Conservation (phyloP, 371 early-diverging fungal genomes). For the Rhizopus delemar region DNA sequence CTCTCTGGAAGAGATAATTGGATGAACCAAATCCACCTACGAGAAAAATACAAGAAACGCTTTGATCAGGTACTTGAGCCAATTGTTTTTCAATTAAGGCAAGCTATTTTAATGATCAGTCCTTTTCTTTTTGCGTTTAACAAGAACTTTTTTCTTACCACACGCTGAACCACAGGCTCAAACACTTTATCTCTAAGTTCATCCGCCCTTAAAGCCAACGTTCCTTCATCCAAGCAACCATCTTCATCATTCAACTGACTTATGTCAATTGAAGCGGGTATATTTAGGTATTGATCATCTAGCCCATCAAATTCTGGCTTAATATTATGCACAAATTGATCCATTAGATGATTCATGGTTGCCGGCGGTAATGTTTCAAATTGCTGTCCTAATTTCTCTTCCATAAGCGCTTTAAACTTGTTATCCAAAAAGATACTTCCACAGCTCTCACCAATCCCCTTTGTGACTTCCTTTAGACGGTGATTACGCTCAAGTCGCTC, state of each 20-base stretch:
- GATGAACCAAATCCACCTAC: slow-evolving; percentile 58
- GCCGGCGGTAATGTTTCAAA: slow-evolving; percentile 35
- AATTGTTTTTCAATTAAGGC: slow-evolving; percentile 40
- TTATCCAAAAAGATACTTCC: slow-evolving; percentile 60
- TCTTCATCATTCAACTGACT: slow-evolving; percentile 41
- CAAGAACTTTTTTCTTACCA: slow-evolving; percentile 30
- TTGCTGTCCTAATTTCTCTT: slow-evolving; percentile 45
- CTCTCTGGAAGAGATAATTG: slow-evolving; percentile 42
- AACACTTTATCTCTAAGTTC: slow-evolving; percentile 57
- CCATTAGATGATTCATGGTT: slow-evolving; percentile 53
- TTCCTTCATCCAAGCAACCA: slow-evolving; percentile 54
- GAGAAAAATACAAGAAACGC: slow-evolving; percentile 38
- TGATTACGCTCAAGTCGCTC: slow-evolving; percentile 27
- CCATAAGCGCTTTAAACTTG: slow-evolving; percentile 41
- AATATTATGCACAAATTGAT: slow-evolving; percentile 57
- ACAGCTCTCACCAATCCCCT: slow-evolving; percentile 64
- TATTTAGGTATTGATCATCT: slow-evolving; percentile 50
- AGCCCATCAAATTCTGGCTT: slow-evolving; percentile 61
- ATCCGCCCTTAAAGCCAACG: slow-evolving; percentile 43
- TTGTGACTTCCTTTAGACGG: slow-evolving; percentile 54
- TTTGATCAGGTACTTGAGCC: slow-evolving; percentile 23
- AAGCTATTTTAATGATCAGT: slow-evolving; percentile 24
- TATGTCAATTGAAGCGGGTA: slow-evolving; percentile 48
- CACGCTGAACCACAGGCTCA: slow-evolving; percentile 56
- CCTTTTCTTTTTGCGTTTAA: background rate